phyloP scores from a whole-genome alignment of 441 rosid genomes.

The Bruguiera hainesii region DNA sequence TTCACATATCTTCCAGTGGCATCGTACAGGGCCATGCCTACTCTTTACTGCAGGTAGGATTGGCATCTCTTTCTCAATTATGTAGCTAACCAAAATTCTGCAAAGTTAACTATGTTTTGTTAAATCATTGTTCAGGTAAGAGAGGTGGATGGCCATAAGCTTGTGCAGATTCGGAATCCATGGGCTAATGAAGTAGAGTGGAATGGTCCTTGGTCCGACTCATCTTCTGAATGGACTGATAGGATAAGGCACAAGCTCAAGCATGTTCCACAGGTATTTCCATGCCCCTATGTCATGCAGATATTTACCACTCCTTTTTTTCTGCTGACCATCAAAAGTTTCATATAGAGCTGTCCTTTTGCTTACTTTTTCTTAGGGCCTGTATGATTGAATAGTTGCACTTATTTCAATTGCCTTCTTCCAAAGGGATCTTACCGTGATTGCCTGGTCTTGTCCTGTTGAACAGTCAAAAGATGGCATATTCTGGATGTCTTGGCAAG shows the following conservation, averaged over 20 bases:
- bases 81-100: conserved; percentile 17
- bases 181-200: conserved; percentile 99
- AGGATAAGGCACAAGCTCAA: conserved; percentile 98
- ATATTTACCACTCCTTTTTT: not conserved
- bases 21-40: conserved; percentile 99
- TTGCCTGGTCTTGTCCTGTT: conserved; percentile 22
- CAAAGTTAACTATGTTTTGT: not conserved
- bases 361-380: conserved; percentile 13
- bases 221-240: conserved; percentile 97
- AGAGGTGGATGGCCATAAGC: conserved; percentile 99
- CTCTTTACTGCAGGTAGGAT: conserved; percentile 86
- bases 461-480: conserved; percentile 97
- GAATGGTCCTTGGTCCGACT: conserved; percentile 99
- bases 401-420: conserved; percentile 11
- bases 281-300: not conserved
- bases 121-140: conserved; percentile 57
- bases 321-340: not conserved
- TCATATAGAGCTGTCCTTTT: not conserved
- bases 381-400: conserved; percentile 4
- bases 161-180: conserved; percentile 96
- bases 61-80: conserved; percentile 12
- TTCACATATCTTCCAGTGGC: conserved; percentile 98
- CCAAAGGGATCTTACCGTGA: conserved; percentile 8
- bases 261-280: conserved; percentile 83
- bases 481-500: conserved; percentile 99